Evolutionary conservation across 2,329 filamentous ascomycete genomes (phyloP), one percentile per base, ranked within the genome.

Genomic region (Endothia cerciana): DNA sequence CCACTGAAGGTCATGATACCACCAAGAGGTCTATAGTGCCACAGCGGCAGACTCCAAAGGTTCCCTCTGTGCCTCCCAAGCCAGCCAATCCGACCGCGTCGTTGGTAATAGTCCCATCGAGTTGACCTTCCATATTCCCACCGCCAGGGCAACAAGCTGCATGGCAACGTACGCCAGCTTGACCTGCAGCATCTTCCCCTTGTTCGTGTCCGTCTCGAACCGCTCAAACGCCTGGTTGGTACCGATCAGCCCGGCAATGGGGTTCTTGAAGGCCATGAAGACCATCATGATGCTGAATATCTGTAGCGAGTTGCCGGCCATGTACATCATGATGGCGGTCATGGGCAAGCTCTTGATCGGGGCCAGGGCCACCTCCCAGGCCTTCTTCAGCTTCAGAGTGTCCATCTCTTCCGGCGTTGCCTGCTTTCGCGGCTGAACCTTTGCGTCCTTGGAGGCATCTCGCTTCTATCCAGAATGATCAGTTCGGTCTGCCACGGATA

Each of bases 231-330:
- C 92, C 74, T 89, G 87, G 75, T 95, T 93, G 58, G 94, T 94
- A 71, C 83, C 87, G 68, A 97, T 80, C 56, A 98, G 81, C 41
- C 94, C 95, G 78, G 92, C 87, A 68, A 99, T 85, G 11, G 95
- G 95, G 71, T 92, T 96, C 84, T 98, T 98, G 85, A 99, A 99
- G 56, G 97, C 89, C 91, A 97, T 98, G 74, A 94, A 94, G 22
- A 98, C 94, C 94, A 98, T 99, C 93, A 98, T 98, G 80, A 99
- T 98, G 79, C 91, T 96, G 83, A 99, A 99, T 71, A 99, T 98
- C 77, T 99, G 95, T 57, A 99, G 87, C 68, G 92, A 93, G 81
- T 98, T 99, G 74, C 95, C 95, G 40, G 94, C 96, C 95, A 99
- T 99, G 85, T 99, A 99, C 93, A 98, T 98, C 89, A 97, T 97